phyloP scores from a whole-genome alignment of 371 early-diverging fungal species.

The Mucor sp. region DNA sequence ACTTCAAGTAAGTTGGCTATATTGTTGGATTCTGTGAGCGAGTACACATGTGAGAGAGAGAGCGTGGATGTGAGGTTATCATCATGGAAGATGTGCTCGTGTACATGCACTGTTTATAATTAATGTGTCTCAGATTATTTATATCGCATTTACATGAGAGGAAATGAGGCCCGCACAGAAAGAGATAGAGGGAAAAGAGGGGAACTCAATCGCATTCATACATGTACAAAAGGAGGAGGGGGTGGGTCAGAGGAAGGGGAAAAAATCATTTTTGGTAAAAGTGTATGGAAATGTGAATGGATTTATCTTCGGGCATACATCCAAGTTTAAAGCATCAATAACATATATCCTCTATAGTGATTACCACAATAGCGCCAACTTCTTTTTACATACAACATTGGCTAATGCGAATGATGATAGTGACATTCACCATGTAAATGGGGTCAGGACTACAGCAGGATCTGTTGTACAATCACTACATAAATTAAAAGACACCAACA shows the following conservation, averaged over 20 bases:
- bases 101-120: not conserved
- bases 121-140: not conserved
- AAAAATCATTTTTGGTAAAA: not conserved
- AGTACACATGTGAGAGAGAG: not conserved
- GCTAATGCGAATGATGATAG: slow-evolving; percentile 21
- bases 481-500: slow-evolving; percentile 46
- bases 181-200: not conserved
- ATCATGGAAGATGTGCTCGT: not conserved
- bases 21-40: not conserved
- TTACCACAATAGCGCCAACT: slow-evolving; percentile 38
- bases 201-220: not conserved
- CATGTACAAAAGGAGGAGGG: not conserved
- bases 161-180: not conserved
- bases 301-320: not conserved
- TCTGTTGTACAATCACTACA: slow-evolving; percentile 50
- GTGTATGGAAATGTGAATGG: not conserved
- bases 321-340: not conserved
- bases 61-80: not conserved
- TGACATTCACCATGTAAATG: slow-evolving; percentile 35
- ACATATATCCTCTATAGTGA: slow-evolving; percentile 15
- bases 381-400: slow-evolving; percentile 46
- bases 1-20: slow-evolving; percentile 22
- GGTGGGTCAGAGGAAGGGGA: not conserved
- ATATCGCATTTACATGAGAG: not conserved
- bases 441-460: slow-evolving; percentile 46